These are phyloP conservation scores for Nitzschia sp. DNA, from an alignment of 108 stramenopile genomes.

Conservation along the genomic window DNA sequence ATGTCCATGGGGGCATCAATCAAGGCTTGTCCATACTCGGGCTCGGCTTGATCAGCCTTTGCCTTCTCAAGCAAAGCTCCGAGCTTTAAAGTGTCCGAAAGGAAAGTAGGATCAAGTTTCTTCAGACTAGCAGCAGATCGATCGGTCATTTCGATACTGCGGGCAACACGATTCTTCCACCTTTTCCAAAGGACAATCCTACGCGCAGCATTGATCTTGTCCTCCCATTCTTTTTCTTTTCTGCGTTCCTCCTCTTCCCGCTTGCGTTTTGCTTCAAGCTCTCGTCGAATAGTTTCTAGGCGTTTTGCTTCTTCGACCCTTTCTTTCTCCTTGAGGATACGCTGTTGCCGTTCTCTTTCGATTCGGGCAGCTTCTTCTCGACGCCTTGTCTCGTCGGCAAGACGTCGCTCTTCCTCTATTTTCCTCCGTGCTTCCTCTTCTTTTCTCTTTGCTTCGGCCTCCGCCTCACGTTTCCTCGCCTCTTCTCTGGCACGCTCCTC, in stretches of 20 bases:
- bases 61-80: neutral
- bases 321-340: slow-evolving; percentile 10
- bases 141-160: slow-evolving; percentile 20
- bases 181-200: slow-evolving; percentile 32
- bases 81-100: neutral
- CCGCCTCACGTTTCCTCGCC: neutral
- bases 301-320: slow-evolving; percentile 22
- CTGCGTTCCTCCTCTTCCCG: slow-evolving; percentile 26
- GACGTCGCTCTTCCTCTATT: slow-evolving; percentile 1
- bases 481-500: slow-evolving; percentile 25
- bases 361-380: slow-evolving; percentile 8
- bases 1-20: slow-evolving; percentile 4
- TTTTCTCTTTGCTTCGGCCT: slow-evolving; percentile 24
- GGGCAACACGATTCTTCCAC: slow-evolving; percentile 16
- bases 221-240: slow-evolving; percentile 20
- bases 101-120: slow-evolving; percentile 35
- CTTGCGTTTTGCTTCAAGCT: slow-evolving; percentile 20
- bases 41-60: neutral
- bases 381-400: neutral
- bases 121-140: slow-evolving; percentile 1
- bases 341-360: slow-evolving; percentile 8
- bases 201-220: slow-evolving; percentile 28
- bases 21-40: neutral
- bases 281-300: slow-evolving; percentile 11
- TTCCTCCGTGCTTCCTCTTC: slow-evolving; percentile 15